Evolutionary conservation across 202 grass and related monocot species (phyloP).

Genomic region (Setaria viridis): DNA sequence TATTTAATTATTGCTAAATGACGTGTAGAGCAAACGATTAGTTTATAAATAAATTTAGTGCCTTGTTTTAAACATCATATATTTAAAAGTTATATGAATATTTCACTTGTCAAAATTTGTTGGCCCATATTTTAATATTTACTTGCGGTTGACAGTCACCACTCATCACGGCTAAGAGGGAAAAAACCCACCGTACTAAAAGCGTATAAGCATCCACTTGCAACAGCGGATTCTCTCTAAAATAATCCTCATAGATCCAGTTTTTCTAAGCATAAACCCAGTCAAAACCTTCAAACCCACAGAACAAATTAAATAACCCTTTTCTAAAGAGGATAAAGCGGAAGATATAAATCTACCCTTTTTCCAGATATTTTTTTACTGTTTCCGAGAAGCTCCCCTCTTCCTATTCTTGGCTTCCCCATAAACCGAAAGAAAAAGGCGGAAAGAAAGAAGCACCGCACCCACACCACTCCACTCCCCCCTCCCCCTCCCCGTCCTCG

Average conservation of each 20-base stretch:
- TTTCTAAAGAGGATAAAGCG: background rate
- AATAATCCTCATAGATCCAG: background rate
- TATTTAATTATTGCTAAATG: too few relatives aligned
- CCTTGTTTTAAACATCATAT: too few relatives aligned
- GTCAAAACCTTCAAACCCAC: constrained; percentile 14
- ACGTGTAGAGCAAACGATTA: too few relatives aligned
- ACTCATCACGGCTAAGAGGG: too few relatives aligned
- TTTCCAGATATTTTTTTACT: constrained; percentile 17
- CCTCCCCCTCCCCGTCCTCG: constrained; percentile 24
- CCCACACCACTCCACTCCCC: constrained; percentile 32
- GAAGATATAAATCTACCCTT: constrained; percentile 26
- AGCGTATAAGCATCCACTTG: background rate
- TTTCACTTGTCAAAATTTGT: background rate
- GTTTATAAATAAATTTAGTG: too few relatives aligned
- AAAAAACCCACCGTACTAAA: background rate
- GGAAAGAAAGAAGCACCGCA: constrained; percentile 26
- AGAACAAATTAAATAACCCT: background rate
- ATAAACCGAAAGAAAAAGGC: constrained; percentile 3
- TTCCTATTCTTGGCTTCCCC: constrained; percentile 12
- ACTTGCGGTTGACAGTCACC: background rate
- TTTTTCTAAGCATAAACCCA: background rate
- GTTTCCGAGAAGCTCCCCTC: background rate
- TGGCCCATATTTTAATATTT: background rate
- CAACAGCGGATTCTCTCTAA: background rate
- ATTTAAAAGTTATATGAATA: too few relatives aligned